These are phyloP conservation scores for Plasmodium coatneyi DNA, from an alignment of 169 alveolate species.

Conservation along the genomic window DNA sequence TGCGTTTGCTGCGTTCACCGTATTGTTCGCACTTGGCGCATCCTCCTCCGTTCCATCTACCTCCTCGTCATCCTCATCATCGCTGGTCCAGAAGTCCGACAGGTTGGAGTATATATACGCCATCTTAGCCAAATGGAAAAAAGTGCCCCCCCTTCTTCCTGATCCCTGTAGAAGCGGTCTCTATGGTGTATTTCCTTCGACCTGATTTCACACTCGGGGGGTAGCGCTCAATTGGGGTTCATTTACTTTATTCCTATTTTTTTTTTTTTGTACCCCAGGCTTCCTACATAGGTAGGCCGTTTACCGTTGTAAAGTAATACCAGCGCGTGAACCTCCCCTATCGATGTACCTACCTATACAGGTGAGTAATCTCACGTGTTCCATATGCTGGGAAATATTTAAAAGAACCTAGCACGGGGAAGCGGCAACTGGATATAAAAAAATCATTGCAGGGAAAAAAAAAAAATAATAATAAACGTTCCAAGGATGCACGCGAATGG, in stretches of 20 bases:
- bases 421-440: background rate
- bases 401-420: background rate
- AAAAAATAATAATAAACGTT: background rate
- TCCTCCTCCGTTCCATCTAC: slow-evolving; percentile 24
- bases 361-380: background rate
- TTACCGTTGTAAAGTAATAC: background rate
- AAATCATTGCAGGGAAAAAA: background rate
- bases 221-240: background rate
- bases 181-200: background rate
- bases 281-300: background rate
- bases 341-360: background rate
- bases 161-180: background rate
- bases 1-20: background rate
- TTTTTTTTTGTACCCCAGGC: background rate
- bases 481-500: background rate
- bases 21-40: background rate
- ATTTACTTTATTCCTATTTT: background rate
- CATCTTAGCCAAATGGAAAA: slow-evolving; percentile 33
- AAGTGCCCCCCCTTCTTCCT: background rate
- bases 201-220: background rate
- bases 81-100: slow-evolving; percentile 87
- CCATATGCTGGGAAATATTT: background rate
- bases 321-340: background rate
- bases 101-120: slow-evolving; percentile 79
- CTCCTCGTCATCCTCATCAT: slow-evolving; percentile 82